Percentiles rank a stretch among this genome's conserved stretches.
phyloP scores from a whole-genome alignment of 2,329 filamentous ascomycete species.

The Beauveria sp. region DNA sequence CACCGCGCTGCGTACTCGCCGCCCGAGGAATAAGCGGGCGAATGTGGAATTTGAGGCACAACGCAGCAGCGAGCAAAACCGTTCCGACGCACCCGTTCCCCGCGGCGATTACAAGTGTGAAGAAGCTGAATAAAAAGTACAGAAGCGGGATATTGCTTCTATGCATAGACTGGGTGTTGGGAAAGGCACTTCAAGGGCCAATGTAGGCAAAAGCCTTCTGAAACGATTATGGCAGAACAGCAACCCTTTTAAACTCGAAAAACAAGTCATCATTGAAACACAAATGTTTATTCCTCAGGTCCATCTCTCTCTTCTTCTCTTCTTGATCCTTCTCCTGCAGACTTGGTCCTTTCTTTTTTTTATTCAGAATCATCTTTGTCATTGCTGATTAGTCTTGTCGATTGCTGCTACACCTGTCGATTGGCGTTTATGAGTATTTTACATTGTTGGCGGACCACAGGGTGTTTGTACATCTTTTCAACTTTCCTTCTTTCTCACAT shows the following conservation, averaged over 20 bases:
- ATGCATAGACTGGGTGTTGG: slow-evolving; percentile 10
- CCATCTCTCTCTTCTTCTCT: not conserved
- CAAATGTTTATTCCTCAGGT: not conserved
- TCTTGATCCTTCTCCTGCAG: not conserved
- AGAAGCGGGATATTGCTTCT: slow-evolving; percentile 6
- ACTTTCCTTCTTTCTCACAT: not conserved
- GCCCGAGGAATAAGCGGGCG: not conserved
- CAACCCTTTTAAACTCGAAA: not conserved
- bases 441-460: not conserved
- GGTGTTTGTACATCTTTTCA: not conserved
- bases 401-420: not conserved
- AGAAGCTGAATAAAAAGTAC: not conserved
- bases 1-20: not conserved
- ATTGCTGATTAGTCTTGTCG: not conserved
- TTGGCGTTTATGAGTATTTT: not conserved
- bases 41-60: too few relatives aligned
- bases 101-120: not conserved
- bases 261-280: not conserved
- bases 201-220: not conserved
- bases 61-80: too few relatives aligned
- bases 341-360: not conserved
- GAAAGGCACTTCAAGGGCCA: not conserved
- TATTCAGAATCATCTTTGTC: not conserved
- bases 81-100: too few relatives aligned
- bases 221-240: not conserved